Evolutionary conservation across 495 filamentous ascomycete species (phyloP).

Genomic region (Hyaloscypha hepaticicola): DNA sequence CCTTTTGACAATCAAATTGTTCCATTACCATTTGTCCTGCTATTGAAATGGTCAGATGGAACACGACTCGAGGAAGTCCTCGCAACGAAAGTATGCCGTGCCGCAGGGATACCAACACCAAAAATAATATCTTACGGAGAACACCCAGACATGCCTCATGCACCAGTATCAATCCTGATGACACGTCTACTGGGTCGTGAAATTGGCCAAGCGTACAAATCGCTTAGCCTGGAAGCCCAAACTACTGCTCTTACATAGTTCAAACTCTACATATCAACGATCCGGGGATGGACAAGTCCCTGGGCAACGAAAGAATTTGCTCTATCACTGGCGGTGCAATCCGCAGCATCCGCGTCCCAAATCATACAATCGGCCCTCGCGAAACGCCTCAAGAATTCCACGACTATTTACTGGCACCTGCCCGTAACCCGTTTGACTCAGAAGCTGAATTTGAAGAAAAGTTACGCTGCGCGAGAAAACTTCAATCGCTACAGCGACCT

Average conservation of each 20-base stretch:
- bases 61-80: constrained; percentile 42
- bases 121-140: constrained; percentile 43
- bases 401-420: constrained; percentile 17
- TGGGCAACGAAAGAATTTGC: constrained; percentile 18
- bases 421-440: constrained; percentile 13
- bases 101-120: constrained; percentile 42
- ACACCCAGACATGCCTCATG: constrained; percentile 38
- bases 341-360: constrained; percentile 17
- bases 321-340: constrained; percentile 18
- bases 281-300: constrained; percentile 30
- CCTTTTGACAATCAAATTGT: constrained; percentile 36
- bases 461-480: constrained; percentile 13
- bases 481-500: constrained; percentile 22
- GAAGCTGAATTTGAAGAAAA: constrained; percentile 14
- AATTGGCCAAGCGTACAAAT: constrained; percentile 33
- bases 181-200: constrained; percentile 37
- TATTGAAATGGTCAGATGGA: constrained; percentile 44
- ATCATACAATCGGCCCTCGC: constrained; percentile 20
- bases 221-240: constrained; percentile 30
- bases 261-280: constrained; percentile 29
- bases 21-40: constrained; percentile 35
- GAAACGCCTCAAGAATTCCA: constrained; percentile 23
- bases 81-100: constrained; percentile 40
- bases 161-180: constrained; percentile 39
- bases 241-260: constrained; percentile 28